These are phyloP conservation scores for Pistacia atlantica DNA, from an alignment of 345 rosid species.

Conservation along the genomic window DNA sequence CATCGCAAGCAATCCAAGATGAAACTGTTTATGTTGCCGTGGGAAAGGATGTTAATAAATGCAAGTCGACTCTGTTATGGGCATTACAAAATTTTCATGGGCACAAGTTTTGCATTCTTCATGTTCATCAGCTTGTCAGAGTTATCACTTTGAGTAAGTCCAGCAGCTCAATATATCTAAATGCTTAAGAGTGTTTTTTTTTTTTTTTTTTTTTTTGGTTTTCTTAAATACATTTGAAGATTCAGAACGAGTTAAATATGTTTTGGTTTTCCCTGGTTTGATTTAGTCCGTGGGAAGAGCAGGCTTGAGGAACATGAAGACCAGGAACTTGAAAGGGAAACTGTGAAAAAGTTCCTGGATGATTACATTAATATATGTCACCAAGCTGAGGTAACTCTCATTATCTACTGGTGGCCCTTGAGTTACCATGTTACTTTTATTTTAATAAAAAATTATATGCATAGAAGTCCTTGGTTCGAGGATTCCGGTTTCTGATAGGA, in stretches of 20 bases:
- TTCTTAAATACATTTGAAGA: too few relatives aligned
- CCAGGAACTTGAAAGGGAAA: constrained; percentile 27
- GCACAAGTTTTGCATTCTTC: constrained; percentile 43
- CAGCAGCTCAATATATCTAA: background rate
- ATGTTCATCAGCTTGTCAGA: constrained; percentile 34
- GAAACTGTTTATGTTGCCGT: constrained; percentile 65
- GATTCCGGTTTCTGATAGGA: too few relatives aligned
- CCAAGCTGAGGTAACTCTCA: constrained; percentile 26
- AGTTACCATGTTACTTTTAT: too few relatives aligned
- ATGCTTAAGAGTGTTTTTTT: too few relatives aligned
- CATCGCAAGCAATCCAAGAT: constrained; percentile 31
- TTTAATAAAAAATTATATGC: too few relatives aligned
- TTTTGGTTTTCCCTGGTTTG: background rate
- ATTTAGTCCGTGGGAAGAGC: constrained; percentile 5
- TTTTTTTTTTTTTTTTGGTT: too few relatives aligned
- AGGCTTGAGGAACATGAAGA: constrained; percentile 7
- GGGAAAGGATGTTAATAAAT: constrained; percentile 49
- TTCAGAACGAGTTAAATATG: too few relatives aligned
- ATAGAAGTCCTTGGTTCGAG: too few relatives aligned
- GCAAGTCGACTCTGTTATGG: constrained; percentile 55
- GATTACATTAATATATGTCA: constrained; percentile 36
- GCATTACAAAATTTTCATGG: constrained; percentile 46
- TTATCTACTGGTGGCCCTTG: background rate
- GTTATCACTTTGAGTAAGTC: constrained; percentile 13
- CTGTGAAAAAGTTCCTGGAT: constrained; percentile 26